Base-by-base conservation (phyloP, 2,329 filamentous ascomycete species). In the Emergomyces africanus region DNA sequence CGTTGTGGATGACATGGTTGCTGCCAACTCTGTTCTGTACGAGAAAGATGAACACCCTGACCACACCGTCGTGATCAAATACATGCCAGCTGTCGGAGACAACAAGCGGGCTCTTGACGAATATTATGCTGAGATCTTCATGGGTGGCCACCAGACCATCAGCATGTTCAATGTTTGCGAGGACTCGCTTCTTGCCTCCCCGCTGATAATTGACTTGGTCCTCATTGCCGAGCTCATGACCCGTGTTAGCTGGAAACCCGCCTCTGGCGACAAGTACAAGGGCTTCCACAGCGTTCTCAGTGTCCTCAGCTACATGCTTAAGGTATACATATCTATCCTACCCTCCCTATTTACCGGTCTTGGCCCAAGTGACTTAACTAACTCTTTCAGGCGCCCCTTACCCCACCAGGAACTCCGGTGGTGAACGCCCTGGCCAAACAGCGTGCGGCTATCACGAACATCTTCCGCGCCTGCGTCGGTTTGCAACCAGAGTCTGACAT, bases 61-160 rank as follows among this genome's bases (percentile, higher is more conserved):
- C 73, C 94, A 99, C 80, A 95, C 89, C 61, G 94, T 99, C 61
- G 94, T 99, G 67, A 99, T 99, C 85, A 99, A 99, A 84, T 99
- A 99, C 81, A 96, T 99, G 91, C 94, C 94, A 41, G 90, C 91
- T 64, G 94, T 99, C 54, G 94, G 94, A 63, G 94, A 99, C 78
- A 95, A 96, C 83, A 99, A 99, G 85, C 90, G 94, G 72, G 94
- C 94, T 58, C 82, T 99, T 58, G 94, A 99, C 70, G 94, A 99
- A 81, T 99, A 99, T 83, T 96, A 96, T 68, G 94, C 90, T 59
- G 92, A 99, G 81, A 97, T 99, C 77, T 99, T 99, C 83, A 83
- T 97, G 77, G 94, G 94, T 66, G 94, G 94, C 48, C 94, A 97
- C 78, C 94, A 99, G 81, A 97, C 90, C 68, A 99, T 99, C 68